Conservation (phyloP, 2,329 filamentous ascomycete genomes). For the Lachnellula suecica region DNA sequence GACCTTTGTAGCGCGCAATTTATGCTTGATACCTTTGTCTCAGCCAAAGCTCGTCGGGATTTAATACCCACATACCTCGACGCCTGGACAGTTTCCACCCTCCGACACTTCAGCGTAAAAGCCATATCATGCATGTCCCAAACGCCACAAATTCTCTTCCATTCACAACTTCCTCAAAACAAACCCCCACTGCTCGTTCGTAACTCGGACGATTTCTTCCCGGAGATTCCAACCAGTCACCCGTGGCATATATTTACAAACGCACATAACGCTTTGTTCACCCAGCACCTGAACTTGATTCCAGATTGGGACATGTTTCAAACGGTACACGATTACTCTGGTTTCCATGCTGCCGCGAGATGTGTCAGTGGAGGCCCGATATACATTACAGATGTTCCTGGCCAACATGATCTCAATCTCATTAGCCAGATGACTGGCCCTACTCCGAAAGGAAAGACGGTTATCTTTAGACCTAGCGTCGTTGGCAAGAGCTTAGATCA, state of each 20-base stretch:
- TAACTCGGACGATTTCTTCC: conserved; percentile 93
- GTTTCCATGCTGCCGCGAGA: conserved; percentile 85
- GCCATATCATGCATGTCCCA: conserved; percentile 96
- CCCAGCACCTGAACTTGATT: conserved; percentile 79
- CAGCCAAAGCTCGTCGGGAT: conserved; percentile 66
- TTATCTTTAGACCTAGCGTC: conserved; percentile 77
- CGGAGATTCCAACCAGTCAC: conserved; percentile 75
- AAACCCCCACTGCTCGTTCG: conserved; percentile 73
- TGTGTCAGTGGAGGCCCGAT: conserved; percentile 90
- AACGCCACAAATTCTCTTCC: conserved; percentile 81
- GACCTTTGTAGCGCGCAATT: conserved; percentile 62
- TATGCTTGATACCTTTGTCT: conserved; percentile 73
- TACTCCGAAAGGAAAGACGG: conserved; percentile 69
- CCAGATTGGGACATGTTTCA: conserved; percentile 81
- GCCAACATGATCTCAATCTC: conserved; percentile 72
- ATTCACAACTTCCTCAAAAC: conserved; percentile 76
- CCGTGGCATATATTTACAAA: conserved; percentile 96
- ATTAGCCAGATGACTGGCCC: conserved; percentile 79
- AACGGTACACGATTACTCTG: conserved; percentile 65
- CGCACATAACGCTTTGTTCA: conserved; percentile 82
- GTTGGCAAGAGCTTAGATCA: conserved; percentile 70
- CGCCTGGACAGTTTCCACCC: conserved; percentile 76
- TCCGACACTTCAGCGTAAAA: conserved; percentile 75
- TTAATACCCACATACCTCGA: conserved; percentile 79
- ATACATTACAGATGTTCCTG: conserved; percentile 90